phyloP scores from a whole-genome alignment of 1,284 basidiomycete species.

The Trametes polyzona region DNA sequence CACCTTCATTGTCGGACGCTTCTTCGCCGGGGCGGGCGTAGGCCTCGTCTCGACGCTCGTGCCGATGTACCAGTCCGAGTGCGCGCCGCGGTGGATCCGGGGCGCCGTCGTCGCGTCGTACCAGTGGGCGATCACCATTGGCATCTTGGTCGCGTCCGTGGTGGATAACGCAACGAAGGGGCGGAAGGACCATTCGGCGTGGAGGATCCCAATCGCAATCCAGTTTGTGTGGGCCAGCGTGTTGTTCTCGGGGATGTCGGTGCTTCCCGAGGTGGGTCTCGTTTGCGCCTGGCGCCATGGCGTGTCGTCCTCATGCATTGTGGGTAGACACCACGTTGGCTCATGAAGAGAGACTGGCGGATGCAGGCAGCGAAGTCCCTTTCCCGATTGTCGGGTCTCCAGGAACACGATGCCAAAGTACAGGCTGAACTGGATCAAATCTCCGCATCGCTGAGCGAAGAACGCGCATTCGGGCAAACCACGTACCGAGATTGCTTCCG shows the following conservation, averaged over 20 bases:
- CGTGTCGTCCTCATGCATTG: background rate
- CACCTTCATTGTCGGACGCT: constrained; percentile 55
- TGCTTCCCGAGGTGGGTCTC: constrained; percentile 64
- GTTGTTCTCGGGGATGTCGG: constrained; percentile 62
- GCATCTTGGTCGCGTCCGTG: constrained; percentile 75
- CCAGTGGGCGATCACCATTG: constrained; percentile 85
- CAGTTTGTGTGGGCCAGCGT: constrained; percentile 74
- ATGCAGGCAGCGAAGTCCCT: constrained; percentile 65
- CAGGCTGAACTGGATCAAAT: constrained; percentile 71
- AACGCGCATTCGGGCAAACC: constrained; percentile 39
- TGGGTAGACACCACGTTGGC: constrained; percentile 79
- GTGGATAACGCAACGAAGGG: constrained; percentile 78
- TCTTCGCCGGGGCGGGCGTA: constrained; percentile 29
- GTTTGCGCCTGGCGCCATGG: constrained; percentile 14
- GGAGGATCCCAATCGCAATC: constrained; percentile 79
- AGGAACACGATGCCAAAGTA: constrained; percentile 55
- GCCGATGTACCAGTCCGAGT: constrained; percentile 84
- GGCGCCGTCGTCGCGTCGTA: constrained; percentile 85
- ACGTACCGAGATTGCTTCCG: constrained; percentile 1
- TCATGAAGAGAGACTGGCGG: constrained; percentile 72
- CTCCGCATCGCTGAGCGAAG: constrained; percentile 67
- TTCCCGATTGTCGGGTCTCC: constrained; percentile 59
- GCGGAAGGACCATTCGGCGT: constrained; percentile 61
- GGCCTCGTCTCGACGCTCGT: constrained; percentile 68
- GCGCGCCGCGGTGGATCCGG: constrained; percentile 43